Conservation (phyloP, 495 filamentous ascomycete genomes). For the Lophiostoma macrostomum region DNA sequence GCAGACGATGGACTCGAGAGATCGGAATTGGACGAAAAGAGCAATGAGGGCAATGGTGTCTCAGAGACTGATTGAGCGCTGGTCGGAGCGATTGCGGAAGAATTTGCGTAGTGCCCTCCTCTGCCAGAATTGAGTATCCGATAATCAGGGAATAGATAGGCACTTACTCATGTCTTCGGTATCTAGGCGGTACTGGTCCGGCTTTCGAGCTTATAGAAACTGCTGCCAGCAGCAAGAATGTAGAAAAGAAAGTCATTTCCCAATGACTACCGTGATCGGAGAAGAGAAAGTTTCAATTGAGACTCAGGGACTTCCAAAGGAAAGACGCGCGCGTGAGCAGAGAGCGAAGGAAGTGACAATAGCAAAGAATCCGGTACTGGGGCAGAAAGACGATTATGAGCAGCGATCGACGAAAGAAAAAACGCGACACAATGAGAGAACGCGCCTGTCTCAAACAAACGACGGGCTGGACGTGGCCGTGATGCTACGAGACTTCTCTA, state of each 20-base stretch:
- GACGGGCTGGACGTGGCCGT: constrained; percentile 19
- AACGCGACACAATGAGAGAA: constrained; percentile 9
- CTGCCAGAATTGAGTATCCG: not conserved
- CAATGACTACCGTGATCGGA: constrained; percentile 16
- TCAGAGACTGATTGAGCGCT: no score
- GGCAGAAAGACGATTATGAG: constrained; percentile 23
- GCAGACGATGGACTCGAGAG: no score
- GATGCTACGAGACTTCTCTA: constrained; percentile 8
- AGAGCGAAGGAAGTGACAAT: constrained; percentile 8
- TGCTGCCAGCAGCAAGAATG: constrained; percentile 34
- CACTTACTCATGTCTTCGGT: constrained; percentile 23
- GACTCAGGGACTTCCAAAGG: not conserved
- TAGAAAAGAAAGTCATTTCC: constrained; percentile 22
- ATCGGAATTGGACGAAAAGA: no score
- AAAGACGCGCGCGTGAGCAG: constrained; percentile 20
- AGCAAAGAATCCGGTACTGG: constrained; percentile 4
- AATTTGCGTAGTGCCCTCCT: no score
- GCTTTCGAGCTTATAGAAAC: constrained; percentile 20
- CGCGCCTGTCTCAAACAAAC: constrained; percentile 21
- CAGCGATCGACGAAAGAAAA: constrained; percentile 26
- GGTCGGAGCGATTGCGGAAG: no score
- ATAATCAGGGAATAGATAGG: no score
- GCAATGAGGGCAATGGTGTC: no score
- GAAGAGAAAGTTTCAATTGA: constrained; percentile 18
- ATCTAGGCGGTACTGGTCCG: constrained; percentile 29